Evolutionary conservation across 768 basidiomycete species (phyloP), one percentile per base, ranked within the genome.

Genomic region (Mycena rebaudengoi): DNA sequence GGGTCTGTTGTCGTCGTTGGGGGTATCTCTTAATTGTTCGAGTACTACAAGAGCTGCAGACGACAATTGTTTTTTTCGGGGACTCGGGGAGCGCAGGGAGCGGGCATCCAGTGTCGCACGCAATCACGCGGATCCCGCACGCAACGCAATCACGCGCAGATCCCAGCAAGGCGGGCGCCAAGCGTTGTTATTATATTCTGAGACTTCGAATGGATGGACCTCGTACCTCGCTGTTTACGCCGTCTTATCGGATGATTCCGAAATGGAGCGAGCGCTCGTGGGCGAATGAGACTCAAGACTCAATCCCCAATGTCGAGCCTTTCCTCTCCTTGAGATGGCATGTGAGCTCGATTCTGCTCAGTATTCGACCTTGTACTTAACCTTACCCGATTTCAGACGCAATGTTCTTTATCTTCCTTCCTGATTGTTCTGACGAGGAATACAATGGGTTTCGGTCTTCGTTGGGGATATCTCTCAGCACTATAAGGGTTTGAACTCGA

Each of bases 61-160:
- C n/a, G n/a, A n/a, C 46, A 49, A 60, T 60, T 53, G 25, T 52
- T 32, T 60, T 16, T 59, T 39, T 40, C 37, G 57, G 57, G 57
- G 12, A 48, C 21, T 23, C n/a, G 29, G n/a, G 16, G 7, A 25
- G 40, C 53, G 32, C 14, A n/a, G n/a, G n/a, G n/a, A n/a, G n/a
- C n/a, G n/a, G n/a, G n/a, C n/a, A n/a, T n/a, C n/a, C n/a, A n/a
- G n/a, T n/a, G n/a, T n/a, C n/a, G n/a, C n/a, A n/a, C n/a, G n/a
- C n/a, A n/a, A n/a, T n/a, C n/a, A n/a, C n/a, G n/a, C n/a, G 20
- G n/a, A 35, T 35, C 5, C 49, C 20, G 37, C 50, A 21, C 33
- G 18, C n/a, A 28, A 16, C 18, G 43, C 43, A 11, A 16, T n/a
- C 4, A 35, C 28, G n/a, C 33, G 26, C 11, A 1, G 33, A 23